phyloP scores from a whole-genome alignment of 208 protist genomes.

The Acanthamoeba castellanii region DNA sequence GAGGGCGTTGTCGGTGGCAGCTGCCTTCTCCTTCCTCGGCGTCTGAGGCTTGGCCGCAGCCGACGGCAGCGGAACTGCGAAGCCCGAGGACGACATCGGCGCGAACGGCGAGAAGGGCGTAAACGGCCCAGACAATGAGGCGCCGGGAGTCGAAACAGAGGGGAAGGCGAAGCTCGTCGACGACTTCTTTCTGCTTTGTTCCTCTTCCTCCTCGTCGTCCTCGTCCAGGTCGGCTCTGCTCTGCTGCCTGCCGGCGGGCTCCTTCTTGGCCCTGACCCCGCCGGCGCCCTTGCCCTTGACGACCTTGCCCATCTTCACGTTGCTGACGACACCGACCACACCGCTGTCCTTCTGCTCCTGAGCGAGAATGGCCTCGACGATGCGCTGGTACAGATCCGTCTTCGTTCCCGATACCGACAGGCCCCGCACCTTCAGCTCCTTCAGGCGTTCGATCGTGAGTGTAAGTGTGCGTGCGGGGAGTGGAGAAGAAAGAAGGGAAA shows the following conservation, averaged over 20 bases:
- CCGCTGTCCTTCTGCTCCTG: neutral
- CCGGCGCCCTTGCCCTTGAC: too few species aligned
- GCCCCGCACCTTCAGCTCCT: slow-evolving; percentile 30
- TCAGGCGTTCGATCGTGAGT: neutral
- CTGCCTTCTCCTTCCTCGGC: neutral
- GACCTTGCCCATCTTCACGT: neutral
- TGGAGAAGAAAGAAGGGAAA: neutral
- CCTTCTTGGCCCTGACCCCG: neutral
- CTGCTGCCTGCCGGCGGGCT: neutral
- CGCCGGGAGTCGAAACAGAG: neutral
- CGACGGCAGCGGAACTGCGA: neutral
- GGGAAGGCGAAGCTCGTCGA: neutral
- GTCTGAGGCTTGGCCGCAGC: neutral
- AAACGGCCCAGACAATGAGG: neutral
- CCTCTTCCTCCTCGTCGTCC: neutral
- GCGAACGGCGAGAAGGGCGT: slow-evolving; percentile 19
- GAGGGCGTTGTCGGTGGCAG: neutral
- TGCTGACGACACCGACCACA: neutral
- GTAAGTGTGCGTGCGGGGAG: neutral
- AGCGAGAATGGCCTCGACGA: neutral
- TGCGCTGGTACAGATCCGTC: slow-evolving; percentile 25
- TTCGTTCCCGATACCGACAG: slow-evolving; percentile 20
- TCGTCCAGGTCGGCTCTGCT: neutral
- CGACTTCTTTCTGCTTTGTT: neutral
- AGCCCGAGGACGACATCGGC: neutral